Evolutionary conservation across 345 rosid genomes (phyloP).

Genomic region (Excoecaria agallocha): DNA sequence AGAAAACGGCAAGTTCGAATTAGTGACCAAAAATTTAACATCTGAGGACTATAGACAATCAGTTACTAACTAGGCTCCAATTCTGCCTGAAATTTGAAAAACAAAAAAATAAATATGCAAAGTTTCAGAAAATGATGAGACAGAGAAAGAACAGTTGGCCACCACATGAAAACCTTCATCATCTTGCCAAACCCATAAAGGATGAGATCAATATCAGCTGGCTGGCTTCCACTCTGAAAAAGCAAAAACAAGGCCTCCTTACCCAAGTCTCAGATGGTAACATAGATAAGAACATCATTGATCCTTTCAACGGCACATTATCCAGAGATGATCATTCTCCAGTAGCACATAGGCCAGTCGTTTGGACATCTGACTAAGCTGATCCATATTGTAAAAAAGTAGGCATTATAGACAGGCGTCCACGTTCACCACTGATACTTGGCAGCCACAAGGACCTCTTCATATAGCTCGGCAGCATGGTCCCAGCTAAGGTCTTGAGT

Average conservation of each 20-base stretch:
- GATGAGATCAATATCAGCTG: not conserved
- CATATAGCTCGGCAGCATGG: slow-evolving; percentile 78
- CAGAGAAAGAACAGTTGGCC: not conserved
- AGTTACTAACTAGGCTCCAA: no score
- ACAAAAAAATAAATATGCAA: no score
- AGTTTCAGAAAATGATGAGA: not conserved
- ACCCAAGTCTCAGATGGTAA: not conserved
- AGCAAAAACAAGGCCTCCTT: no score
- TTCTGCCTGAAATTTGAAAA: no score
- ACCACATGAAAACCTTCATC: not conserved
- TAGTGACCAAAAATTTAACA: no score
- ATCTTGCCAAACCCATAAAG: no score
- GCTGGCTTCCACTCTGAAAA: no score
- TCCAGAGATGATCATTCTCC: not conserved
- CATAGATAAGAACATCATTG: not conserved
- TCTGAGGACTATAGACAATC: no score
- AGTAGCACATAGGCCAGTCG: not conserved
- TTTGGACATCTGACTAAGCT: not conserved
- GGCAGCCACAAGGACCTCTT: slow-evolving; percentile 85
- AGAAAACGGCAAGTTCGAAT: no score
- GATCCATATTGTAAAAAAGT: not conserved
- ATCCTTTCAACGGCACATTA: not conserved
- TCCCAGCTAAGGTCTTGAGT: slow-evolving; percentile 91
- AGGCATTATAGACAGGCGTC: not conserved
- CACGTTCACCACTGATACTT: slow-evolving; percentile 82